Conservation (phyloP, 306 rosid species). For the Adenanthera pavonina region DNA sequence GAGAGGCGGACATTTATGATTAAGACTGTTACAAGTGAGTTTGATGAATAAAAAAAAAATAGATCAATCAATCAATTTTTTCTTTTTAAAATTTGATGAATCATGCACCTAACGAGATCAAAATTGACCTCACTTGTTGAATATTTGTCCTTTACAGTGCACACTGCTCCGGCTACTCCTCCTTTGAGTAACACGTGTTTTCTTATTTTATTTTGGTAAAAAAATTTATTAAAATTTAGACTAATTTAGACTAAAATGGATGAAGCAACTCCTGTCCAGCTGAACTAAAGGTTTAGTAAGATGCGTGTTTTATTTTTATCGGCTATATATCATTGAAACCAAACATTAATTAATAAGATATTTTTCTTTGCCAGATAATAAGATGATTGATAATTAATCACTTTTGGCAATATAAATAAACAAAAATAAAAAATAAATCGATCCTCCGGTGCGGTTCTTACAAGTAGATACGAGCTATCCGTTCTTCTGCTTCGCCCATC, state of each 20-base stretch:
- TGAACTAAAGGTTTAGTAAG: no score
- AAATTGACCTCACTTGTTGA: background rate
- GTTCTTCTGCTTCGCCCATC: constrained; percentile 21
- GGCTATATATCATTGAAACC: background rate
- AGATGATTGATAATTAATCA: background rate
- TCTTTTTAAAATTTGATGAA: background rate
- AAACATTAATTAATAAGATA: no score
- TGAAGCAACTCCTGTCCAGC: no score
- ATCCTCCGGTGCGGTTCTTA: background rate
- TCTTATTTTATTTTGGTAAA: no score
- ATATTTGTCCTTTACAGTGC: background rate
- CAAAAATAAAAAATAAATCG: background rate
- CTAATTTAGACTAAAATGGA: no score
- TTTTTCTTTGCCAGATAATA: no score
- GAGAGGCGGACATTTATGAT: background rate
- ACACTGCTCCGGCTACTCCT: background rate
- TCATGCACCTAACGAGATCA: background rate
- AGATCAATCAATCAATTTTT: constrained; percentile 2
- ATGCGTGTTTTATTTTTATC: background rate
- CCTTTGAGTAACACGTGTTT: background rate
- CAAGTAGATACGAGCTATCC: constrained; percentile 14
- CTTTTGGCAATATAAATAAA: background rate
- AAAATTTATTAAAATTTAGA: no score
- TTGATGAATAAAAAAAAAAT: background rate
- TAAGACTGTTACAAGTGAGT: background rate